These are phyloP conservation scores for Aspergillus oerlinghausenensis DNA, from an alignment of 2,329 filamentous ascomycete species.

Conservation along the genomic window DNA sequence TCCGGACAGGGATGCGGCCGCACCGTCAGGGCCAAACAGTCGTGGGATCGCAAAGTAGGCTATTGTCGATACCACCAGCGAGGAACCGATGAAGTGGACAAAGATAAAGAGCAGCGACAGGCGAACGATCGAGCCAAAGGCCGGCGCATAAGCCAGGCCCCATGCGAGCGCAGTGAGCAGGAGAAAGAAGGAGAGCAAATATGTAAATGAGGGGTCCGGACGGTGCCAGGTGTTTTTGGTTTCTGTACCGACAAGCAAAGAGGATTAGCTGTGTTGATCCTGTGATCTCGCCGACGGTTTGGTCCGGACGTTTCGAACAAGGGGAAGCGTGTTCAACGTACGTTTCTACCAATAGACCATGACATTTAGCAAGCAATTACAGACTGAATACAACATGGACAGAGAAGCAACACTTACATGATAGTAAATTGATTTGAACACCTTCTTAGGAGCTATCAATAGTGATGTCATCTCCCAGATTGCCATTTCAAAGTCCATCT, in stretches of 20 bases:
- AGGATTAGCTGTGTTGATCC: neutral
- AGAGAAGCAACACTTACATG: slow-evolving; percentile 47
- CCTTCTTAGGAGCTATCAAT: slow-evolving; percentile 65
- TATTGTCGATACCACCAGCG: slow-evolving; percentile 56
- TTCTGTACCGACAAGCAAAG: slow-evolving; percentile 39
- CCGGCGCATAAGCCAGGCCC: slow-evolving; percentile 53
- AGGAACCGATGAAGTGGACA: slow-evolving; percentile 58
- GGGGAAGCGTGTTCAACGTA: slow-evolving; percentile 17
- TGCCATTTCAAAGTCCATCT: slow-evolving; percentile 71
- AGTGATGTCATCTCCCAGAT: slow-evolving; percentile 69
- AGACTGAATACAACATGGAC: neutral
- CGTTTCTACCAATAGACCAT: slow-evolving; percentile 31
- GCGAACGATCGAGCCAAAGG: slow-evolving; percentile 44
- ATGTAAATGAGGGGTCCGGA: slow-evolving; percentile 65
- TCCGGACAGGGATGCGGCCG: slow-evolving; percentile 42
- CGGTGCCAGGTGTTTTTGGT: slow-evolving; percentile 68
- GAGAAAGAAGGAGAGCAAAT: slow-evolving; percentile 64
- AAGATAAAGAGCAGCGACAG: slow-evolving; percentile 48
- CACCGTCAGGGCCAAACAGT: slow-evolving; percentile 54
- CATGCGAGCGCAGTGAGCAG: slow-evolving; percentile 52
- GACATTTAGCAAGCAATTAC: neutral
- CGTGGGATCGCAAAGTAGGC: slow-evolving; percentile 62
- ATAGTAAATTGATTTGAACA: slow-evolving; percentile 67
- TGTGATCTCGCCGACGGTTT: neutral
- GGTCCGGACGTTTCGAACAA: neutral